Percentiles rank a stretch among this genome's conserved stretches.
Conservation (phyloP, 78 protist species). For the Speleostelium caveatum region DNA sequence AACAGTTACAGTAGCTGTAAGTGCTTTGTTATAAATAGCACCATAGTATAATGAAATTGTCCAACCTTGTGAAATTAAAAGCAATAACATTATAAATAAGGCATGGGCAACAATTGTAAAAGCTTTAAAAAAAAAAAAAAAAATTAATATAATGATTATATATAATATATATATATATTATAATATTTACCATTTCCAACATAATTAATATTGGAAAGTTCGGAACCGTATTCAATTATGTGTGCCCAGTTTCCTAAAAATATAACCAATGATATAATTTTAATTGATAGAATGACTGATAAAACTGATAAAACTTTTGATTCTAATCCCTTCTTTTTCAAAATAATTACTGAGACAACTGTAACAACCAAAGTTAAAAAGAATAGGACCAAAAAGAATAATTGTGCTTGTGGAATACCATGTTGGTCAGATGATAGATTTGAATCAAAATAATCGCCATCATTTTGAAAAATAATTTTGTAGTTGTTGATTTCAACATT, state of each 20-base stretch:
- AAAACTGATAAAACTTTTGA: conserved; percentile 8
- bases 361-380: neutral
- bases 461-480: neutral
- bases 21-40: neutral
- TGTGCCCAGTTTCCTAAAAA: conserved; percentile 32
- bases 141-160: neutral
- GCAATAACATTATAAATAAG: conserved; percentile 24
- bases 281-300: neutral
- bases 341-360: neutral
- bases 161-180: neutral
- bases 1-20: neutral
- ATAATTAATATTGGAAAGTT: neutral
- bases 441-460: conserved; percentile 49
- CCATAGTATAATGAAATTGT: conserved; percentile 59
- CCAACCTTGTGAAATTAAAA: conserved; percentile 64
- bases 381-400: conserved; percentile 23
- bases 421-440: conserved; percentile 47
- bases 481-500: neutral
- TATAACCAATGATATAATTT: conserved; percentile 4
- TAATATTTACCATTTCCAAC: conserved; percentile 30
- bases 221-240: neutral
- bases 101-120: conserved; percentile 6
- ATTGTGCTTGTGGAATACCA: conserved; percentile 53
- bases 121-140: neutral
- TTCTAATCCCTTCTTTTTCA: conserved; percentile 12